Evolutionary conservation across 176 grass and related monocot species (phyloP), one percentile per base, ranked within the genome.

Genomic region (Ampelocalamus luodianensis): DNA sequence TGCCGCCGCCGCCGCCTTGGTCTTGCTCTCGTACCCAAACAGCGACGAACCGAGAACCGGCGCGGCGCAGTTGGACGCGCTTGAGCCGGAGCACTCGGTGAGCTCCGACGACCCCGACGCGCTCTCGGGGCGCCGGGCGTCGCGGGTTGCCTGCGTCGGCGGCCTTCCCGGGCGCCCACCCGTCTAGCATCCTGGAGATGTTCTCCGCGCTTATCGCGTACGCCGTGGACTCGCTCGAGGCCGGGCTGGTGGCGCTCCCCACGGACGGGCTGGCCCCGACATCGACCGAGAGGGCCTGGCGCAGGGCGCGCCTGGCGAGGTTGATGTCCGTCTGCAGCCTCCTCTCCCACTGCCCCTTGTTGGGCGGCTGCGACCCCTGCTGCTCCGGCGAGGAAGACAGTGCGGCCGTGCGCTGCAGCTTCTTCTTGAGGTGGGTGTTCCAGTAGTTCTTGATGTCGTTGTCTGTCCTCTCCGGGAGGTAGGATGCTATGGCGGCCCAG

Each of bases 381-480:
- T 78, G 68, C 34, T 81, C 66, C n/a, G 44, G 22, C 49, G 65
- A 11, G 32, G 34, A 0, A 6, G 34, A 6, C 55, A 15, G 27
- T 44, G 10, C 29, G 43, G 24, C 62, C 27, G 26, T 2, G 62
- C 60, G 81, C 5, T 50, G 36, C 7, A 92, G 88, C 72, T 91
- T 94, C 81, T 88, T 92, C 73, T 86, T 92, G 51, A 94, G 84
- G 76, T 94, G 87, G 0, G 90, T 94, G 90, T 94, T 92, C 92
- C 90, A 94, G 79, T 92, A 92, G 92, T 94, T 92, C 87, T 94
- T 94, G 82, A 94, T 75, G 87, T 94, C 90, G 72, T 94, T 94
- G 81, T 94, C 92, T 11, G 93, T 96, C 71, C 93, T 76, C 14
- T 93, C 81, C 17, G 93, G 89, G 14, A 96, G 88, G 72, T 96